Base-by-base conservation (phyloP, 768 basidiomycete genomes). In the Termitomyces sp. region DNA sequence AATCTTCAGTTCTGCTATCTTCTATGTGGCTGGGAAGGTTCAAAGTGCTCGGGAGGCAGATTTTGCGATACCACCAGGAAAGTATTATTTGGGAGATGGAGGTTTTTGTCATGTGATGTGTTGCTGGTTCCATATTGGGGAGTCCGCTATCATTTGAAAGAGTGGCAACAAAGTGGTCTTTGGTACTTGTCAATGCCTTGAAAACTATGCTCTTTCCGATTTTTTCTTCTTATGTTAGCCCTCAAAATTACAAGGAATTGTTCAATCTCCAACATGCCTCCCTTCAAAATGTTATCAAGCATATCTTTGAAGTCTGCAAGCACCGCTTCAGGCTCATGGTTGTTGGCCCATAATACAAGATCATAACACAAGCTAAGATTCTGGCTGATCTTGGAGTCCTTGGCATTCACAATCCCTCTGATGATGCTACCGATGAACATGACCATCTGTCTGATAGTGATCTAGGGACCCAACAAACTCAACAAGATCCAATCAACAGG, bases 11-110 rank as follows among this genome's bases (percentile, higher is more conserved):
- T 78, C 47, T 58, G 63, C 5, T 79, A 76, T 58, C 41, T 74
- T 6, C 56, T 73, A 3, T 69, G 64, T 52, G 73, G 75, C 1
- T 77, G 71, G 69, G 76, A 79, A 39, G 76, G 76, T 62, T 59
- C 35, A 64, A 5, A 44, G 70, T 60, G 68, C 72, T 4, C 59
- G 60, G 3, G 1, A 54, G 1, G 42, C 48, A 6, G 67, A 69
- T 55, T 63, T 77, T 29, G 40, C 31, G 0, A 69, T 76, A 38
- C 67, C 71, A 1, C 39, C 50, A 3, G 70, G 68, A 3, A 66
- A 65, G 41, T 75, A 64, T 42, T 70, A 70, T 47, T 60, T 76
- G 53, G 73, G 61, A 16, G 67, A 74, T 68, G 72, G 70, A 29
- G 73, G 74, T 1, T 75, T 73, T 68, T 56, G 60, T 16, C 58